phyloP scores from a whole-genome alignment of 148 eudicot genomes.

The Chenopodium album region DNA sequence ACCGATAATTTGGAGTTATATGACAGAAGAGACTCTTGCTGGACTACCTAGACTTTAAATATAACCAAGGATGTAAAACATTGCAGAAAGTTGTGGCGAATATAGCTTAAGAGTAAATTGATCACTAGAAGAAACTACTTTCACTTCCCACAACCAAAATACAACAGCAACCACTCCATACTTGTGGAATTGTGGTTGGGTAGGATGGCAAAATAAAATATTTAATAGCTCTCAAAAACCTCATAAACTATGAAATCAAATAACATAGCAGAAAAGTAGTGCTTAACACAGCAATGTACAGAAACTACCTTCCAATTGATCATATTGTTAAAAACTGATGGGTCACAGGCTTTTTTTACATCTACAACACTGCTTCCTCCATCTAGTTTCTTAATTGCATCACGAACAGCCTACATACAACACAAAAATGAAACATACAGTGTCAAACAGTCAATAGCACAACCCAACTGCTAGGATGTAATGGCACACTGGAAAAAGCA shows the following conservation, averaged over 20 bases:
- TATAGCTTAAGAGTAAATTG: too few species aligned
- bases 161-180: neutral
- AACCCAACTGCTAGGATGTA: neutral
- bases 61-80: too few species aligned
- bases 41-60: too few species aligned
- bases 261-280: neutral
- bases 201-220: too few species aligned
- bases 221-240: neutral
- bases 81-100: too few species aligned
- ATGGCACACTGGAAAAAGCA: neutral
- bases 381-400: constrained; percentile 58
- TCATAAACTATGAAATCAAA: neutral
- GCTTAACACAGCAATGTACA: neutral
- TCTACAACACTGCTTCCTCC: constrained; percentile 54
- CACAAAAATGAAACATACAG: constrained; percentile 1
- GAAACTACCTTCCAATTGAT: constrained; percentile 70
- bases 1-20: too few species aligned
- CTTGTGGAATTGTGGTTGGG: neutral
- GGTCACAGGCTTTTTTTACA: constrained; percentile 70
- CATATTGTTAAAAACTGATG: constrained; percentile 53
- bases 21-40: too few species aligned
- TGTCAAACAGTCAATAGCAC: constrained; percentile 1
- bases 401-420: constrained; percentile 64
- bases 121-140: neutral
- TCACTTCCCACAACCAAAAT: neutral